Evolutionary conservation across 192 early-diverging fungal genomes (phyloP).

Genomic region (Coemansia sp.): DNA sequence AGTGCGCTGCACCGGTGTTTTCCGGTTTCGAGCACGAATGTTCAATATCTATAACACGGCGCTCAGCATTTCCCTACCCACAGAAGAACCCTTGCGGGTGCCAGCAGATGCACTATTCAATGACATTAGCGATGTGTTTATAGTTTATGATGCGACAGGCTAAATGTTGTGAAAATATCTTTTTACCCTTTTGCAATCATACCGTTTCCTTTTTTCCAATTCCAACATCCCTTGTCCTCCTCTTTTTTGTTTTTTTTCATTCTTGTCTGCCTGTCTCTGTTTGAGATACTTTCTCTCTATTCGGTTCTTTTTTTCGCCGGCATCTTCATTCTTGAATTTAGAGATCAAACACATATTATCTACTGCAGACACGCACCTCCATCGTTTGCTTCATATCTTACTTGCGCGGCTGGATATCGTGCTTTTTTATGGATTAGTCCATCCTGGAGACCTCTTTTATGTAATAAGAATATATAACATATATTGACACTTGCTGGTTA

Average conservation of each 20-base stretch:
- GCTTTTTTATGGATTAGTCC: background rate
- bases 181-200: background rate
- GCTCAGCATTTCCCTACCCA: slow-evolving; percentile 8
- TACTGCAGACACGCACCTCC: background rate
- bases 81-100: slow-evolving; percentile 5
- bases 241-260: background rate
- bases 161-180: background rate
- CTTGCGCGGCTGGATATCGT: background rate
- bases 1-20: slow-evolving; percentile 19
- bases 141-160: slow-evolving; percentile 8
- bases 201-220: background rate
- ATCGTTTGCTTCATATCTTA: background rate
- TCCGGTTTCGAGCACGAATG: slow-evolving; percentile 26
- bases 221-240: background rate
- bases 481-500: background rate
- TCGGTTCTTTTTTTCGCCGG: background rate
- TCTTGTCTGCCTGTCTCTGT: background rate
- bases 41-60: slow-evolving; percentile 25
- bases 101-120: slow-evolving; percentile 23
- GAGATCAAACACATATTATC: background rate
- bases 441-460: background rate
- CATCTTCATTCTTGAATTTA: slow-evolving; percentile 6
- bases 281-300: background rate
- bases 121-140: slow-evolving; percentile 21
- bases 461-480: background rate